Evolutionary conservation across 2,329 filamentous ascomycete genomes (phyloP), one percentile per base, ranked within the genome.

Genomic region (Aspergillus ibericus): DNA sequence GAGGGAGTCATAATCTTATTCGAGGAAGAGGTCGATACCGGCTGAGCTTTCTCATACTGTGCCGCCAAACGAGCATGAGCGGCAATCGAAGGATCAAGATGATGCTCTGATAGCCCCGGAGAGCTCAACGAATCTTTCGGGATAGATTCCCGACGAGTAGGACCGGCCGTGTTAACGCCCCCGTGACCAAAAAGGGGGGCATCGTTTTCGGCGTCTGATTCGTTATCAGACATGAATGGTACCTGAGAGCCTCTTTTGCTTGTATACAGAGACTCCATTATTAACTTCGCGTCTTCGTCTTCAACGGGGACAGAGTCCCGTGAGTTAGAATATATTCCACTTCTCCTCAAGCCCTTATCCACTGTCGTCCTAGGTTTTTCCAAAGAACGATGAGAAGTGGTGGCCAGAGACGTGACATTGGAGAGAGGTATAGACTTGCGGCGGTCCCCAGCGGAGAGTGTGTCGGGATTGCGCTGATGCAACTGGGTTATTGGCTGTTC

Each of bases 1-100:
- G 88, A 90, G 1, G 89, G 89, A 1, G 92, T 96, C 91, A 96
- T 96, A 62, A 95, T 89, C 74, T 95, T 95, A 72, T 85, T 89
- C 18, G 81, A 79, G 4, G 70, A 68, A 8, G 82, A 66, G 7
- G 68, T 63, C 3, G 73, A 66, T 42, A 70, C 66, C 4, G 72
- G 67, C 16, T 75, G 60, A 5, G 62, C 72, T 32, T 78, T 71
- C 56, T 81, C 77, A 58, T 78, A 80, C 56, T 76, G 75, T 40
- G 74, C 73, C n/a, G 79, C 80, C 55, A 81, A 70, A 22, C 73
- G 74, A n/a, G 75, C 80, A 59, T 77, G 71, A 16, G 72, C 76
- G 29, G 75, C 74, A 40, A 81, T 77, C n/a, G 68, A 68, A 36
- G 64, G 46, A 55, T 73, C 71, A n/a, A 65, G 25, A 2, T 59